Conservation (phyloP, 129 eudicot genomes). For the Tanacetum coccineum region DNA sequence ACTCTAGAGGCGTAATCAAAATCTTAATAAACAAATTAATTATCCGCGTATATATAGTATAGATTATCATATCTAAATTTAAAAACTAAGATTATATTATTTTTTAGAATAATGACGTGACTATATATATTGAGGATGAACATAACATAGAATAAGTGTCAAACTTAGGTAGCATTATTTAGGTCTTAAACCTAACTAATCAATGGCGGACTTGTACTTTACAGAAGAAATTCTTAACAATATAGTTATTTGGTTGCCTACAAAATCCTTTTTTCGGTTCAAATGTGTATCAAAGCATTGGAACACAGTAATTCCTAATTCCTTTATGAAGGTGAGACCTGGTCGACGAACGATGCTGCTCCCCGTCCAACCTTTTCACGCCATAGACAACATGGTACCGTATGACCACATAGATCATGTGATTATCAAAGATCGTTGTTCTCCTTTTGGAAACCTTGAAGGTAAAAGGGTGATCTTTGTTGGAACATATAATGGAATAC, state of each 20-base stretch:
- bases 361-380: not conserved
- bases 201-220: conserved; percentile 7
- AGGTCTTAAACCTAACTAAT: too few species aligned
- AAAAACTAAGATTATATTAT: too few species aligned
- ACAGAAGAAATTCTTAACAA: conserved; percentile 29
- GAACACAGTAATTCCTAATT: not conserved
- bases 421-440: not conserved
- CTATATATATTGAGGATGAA: too few species aligned
- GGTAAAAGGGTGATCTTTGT: not conserved
- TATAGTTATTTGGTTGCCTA: not conserved
- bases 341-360: conserved; percentile 11
- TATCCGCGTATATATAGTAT: too few species aligned
- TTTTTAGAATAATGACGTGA: too few species aligned
- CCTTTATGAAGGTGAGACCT: not conserved
- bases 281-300: conserved; percentile 1
- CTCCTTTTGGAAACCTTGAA: not conserved
- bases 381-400: not conserved
- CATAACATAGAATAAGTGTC: too few species aligned
- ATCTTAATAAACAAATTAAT: too few species aligned
- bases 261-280: not conserved
- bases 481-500: conserved; percentile 12
- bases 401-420: not conserved
- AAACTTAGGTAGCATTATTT: too few species aligned
- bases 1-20: too few species aligned
- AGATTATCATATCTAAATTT: too few species aligned